phyloP scores from a whole-genome alignment of 2,329 filamentous ascomycete species.

The Periconia sp. region DNA sequence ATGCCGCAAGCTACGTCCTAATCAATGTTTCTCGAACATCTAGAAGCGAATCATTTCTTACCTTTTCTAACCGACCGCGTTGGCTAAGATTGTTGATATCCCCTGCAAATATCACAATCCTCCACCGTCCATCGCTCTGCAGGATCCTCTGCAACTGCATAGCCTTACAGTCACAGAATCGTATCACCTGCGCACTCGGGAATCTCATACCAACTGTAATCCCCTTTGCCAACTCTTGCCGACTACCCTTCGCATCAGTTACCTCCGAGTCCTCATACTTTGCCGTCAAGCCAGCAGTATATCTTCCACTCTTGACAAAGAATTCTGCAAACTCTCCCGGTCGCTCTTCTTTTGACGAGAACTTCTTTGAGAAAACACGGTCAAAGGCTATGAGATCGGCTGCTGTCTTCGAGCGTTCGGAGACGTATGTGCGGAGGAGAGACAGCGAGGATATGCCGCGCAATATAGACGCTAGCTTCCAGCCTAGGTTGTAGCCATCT shows the following conservation, averaged over 20 bases:
- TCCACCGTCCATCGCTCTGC: conserved; percentile 60
- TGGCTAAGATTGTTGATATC: conserved; percentile 43
- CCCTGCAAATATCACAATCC: conserved; percentile 58
- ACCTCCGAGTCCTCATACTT: conserved; percentile 60
- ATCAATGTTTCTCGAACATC: background rate
- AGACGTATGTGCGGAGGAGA: conserved; percentile 66
- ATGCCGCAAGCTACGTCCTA: conserved; percentile 20
- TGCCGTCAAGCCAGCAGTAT: conserved; percentile 65
- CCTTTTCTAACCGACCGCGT: conserved; percentile 45
- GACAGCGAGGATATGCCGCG: conserved; percentile 59
- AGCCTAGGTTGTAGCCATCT: conserved; percentile 64
- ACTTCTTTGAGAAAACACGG: conserved; percentile 59
- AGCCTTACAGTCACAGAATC: conserved; percentile 65
- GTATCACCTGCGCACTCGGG: conserved; percentile 63
- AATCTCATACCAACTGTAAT: conserved; percentile 56
- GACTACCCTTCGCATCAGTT: conserved; percentile 45
- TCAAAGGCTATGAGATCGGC: conserved; percentile 67
- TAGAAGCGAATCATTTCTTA: conserved; percentile 22
- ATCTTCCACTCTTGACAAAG: conserved; percentile 64
- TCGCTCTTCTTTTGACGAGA: conserved; percentile 55
- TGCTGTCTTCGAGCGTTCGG: conserved; percentile 58
- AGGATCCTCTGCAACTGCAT: conserved; percentile 59
- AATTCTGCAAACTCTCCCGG: conserved; percentile 60
- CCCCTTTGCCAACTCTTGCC: conserved; percentile 44
- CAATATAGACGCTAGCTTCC: conserved; percentile 57